Percentiles rank a stretch among this genome's conserved stretches.
Evolutionary conservation across 2,329 filamentous ascomycete genomes (phyloP).

Genomic region (Juglanconis sp.): DNA sequence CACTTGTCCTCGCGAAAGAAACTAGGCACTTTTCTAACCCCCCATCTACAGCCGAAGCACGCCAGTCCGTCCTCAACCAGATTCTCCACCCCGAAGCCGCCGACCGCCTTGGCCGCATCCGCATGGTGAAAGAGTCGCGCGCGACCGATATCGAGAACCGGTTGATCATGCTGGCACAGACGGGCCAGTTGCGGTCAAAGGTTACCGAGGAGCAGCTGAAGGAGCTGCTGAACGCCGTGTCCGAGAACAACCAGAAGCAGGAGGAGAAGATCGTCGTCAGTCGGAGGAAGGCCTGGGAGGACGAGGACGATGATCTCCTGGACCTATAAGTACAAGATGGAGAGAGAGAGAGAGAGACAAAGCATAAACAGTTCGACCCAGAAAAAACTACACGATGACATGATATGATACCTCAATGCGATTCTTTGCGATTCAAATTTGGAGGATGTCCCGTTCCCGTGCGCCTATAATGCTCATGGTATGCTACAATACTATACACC

Average conservation of each 20-base stretch:
- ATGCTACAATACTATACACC: slow-evolving; percentile 1
- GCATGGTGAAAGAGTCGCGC: slow-evolving; percentile 89
- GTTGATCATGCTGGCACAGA: slow-evolving; percentile 84
- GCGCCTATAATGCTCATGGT: background rate
- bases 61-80: slow-evolving; percentile 76
- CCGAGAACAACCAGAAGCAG: slow-evolving; percentile 70
- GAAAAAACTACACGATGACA: slow-evolving; percentile 4
- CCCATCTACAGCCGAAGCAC: slow-evolving; percentile 57
- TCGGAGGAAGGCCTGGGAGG: slow-evolving; percentile 78
- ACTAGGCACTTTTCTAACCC: background rate
- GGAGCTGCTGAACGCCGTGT: slow-evolving; percentile 79
- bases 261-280: slow-evolving; percentile 85
- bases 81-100: slow-evolving; percentile 93
- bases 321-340: slow-evolving; percentile 44
- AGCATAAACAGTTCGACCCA: background rate
- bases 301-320: slow-evolving; percentile 76
- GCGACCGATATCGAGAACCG: slow-evolving; percentile 89
- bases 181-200: slow-evolving; percentile 80
- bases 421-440: background rate
- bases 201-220: slow-evolving; percentile 93
- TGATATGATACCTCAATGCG: slow-evolving; percentile 19
- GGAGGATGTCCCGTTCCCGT: background rate
- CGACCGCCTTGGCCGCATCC: slow-evolving; percentile 89
- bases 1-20: background rate
- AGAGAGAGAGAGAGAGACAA: background rate